These are phyloP conservation scores for Rhodomyrtus psidioides DNA, from an alignment of 441 rosid species.

Conservation along the genomic window DNA sequence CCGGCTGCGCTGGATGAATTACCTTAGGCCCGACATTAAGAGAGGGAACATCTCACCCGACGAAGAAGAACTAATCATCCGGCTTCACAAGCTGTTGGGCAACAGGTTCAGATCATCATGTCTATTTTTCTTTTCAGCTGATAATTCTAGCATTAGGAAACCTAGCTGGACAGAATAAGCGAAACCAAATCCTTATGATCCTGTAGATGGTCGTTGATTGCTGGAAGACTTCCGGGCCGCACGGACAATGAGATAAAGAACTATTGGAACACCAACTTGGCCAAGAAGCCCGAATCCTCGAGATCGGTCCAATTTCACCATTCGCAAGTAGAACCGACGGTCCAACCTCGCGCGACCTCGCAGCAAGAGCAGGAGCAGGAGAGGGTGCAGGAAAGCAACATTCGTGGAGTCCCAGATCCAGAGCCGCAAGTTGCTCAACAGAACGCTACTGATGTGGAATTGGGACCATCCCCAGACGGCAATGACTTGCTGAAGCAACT, in stretches of 20 bases:
- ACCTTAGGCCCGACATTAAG: slow-evolving; percentile 13
- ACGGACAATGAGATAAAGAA: slow-evolving; percentile 17
- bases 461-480: background rate
- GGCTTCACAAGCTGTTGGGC: slow-evolving; percentile 14
- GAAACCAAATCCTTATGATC: background rate
- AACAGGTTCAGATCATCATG: background rate
- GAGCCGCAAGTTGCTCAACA: background rate
- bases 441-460: background rate
- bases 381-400: background rate
- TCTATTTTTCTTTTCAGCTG: background rate
- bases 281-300: slow-evolving; percentile 4
- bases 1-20: slow-evolving; percentile 17
- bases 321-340: background rate
- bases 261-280: slow-evolving; percentile 19
- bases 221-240: slow-evolving; percentile 16
- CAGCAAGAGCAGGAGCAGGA: background rate
- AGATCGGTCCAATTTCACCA: background rate
- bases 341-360: background rate
- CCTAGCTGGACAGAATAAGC: background rate
- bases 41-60: slow-evolving; percentile 13
- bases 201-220: slow-evolving; percentile 14
- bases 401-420: background rate
- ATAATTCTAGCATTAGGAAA: background rate
- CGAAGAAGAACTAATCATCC: slow-evolving; percentile 14
- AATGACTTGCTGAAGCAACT: background rate